Evolutionary conservation across 176 grass and related monocot species (phyloP), one percentile per base, ranked within the genome.

Genomic region (Aegilops sharonensis): DNA sequence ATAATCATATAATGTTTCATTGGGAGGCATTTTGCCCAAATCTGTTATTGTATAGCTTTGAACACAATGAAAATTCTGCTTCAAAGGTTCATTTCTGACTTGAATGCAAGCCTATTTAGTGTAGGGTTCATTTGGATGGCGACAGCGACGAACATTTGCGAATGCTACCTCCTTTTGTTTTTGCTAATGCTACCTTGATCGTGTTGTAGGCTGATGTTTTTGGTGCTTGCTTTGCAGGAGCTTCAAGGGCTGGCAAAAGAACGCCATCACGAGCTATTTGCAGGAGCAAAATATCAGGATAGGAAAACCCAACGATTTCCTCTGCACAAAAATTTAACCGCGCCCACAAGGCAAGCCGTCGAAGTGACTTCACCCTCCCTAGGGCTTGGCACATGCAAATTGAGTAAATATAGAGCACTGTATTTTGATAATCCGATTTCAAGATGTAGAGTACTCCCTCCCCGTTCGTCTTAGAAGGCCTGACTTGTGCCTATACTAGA

Each of bases 191-290:
- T 64, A 42, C 80, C 15, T 34, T 10, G 6, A 34, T 24, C 24
- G 21, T 37, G 47, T 79, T 48, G 60, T 70, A 78, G 86, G 27
- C 6, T 70, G 10, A 27, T 0, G 47, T 48, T 48, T n/a, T 29
- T 52, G 36, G 7, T 6, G 35, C 42, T 61, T 88, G 64, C 56
- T 68, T 78, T 84, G 47, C 88, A 98, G 95, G 93, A 98, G 91
- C 89, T 95, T 98, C 72, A 98, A 98, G 84, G 90, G 95, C 60
- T 98, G 95, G 95, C 95, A 95, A 70, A 98, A 95, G 65, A 95
- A 89, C 79, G 95, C 93, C 2, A 90, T 98, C 32, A 92, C 78
- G 45, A 94, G 87, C 73, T 98, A 89, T 42, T 82, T 95, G 83
- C 72, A 89, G 75, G 93, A 92, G 89, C 83, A 88, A 54, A 87